Percentiles rank a stretch among this genome's conserved stretches.
Evolutionary conservation across 2,329 filamentous ascomycete species (phyloP).

Genomic region (Allantophomopsis cytisporea): DNA sequence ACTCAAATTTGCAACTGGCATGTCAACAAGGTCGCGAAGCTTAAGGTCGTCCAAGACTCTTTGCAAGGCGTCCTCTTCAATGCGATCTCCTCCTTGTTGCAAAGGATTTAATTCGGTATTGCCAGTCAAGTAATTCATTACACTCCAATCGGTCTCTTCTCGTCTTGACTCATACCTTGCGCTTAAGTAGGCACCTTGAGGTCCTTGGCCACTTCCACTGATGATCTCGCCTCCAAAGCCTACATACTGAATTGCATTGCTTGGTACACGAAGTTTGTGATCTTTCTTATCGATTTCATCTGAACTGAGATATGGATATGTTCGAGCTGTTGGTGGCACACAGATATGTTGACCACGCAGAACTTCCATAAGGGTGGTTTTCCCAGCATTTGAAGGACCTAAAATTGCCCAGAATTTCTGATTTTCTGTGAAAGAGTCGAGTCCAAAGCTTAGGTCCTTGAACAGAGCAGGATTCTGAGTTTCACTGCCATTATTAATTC

Average conservation of each 20-base stretch:
- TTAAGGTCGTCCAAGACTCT: constrained; percentile 57
- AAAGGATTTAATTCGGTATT: constrained; percentile 73
- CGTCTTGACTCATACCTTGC: constrained; percentile 81
- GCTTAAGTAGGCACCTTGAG: constrained; percentile 69
- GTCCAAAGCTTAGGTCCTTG: constrained; percentile 50
- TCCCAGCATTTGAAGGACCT: constrained; percentile 63
- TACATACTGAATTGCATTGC: constrained; percentile 70
- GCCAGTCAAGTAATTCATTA: constrained; percentile 68
- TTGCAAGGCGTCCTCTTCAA: constrained; percentile 36
- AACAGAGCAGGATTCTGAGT: constrained; percentile 59
- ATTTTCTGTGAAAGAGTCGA: constrained; percentile 40
- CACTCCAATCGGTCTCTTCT: constrained; percentile 77
- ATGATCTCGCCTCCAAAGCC: constrained; percentile 71
- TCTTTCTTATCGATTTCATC: constrained; percentile 30
- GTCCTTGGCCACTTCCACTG: constrained; percentile 36
- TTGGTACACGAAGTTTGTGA: constrained; percentile 38
- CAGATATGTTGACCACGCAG: constrained; percentile 65
- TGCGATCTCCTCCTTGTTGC: constrained; percentile 34
- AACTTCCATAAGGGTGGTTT: constrained; percentile 72
- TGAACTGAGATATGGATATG: constrained; percentile 48
- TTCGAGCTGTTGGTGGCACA: constrained; percentile 41
- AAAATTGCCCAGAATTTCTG: constrained; percentile 71
- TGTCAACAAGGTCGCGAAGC: constrained; percentile 54
- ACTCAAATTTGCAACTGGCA: constrained; percentile 81
- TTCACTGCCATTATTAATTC: constrained; percentile 13